phyloP scores from a whole-genome alignment of 495 filamentous ascomycete species.

The Xylaria longipes region DNA sequence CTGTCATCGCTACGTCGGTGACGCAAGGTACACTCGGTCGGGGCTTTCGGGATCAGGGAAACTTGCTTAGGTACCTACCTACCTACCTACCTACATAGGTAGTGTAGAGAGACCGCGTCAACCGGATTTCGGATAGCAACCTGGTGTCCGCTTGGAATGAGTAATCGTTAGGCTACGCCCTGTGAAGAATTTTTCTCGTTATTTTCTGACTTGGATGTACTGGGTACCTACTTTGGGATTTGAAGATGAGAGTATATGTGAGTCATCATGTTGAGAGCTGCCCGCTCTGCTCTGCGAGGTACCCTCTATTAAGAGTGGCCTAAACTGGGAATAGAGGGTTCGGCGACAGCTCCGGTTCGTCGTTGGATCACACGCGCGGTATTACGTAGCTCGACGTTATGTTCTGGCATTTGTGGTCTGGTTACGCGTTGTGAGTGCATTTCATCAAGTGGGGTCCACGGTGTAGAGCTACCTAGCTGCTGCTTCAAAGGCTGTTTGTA shows the following conservation, averaged over 20 bases:
- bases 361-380: background rate
- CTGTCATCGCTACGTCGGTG: slow-evolving; percentile 18
- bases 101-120: background rate
- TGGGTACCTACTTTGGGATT: background rate
- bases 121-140: slow-evolving; percentile 4
- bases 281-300: background rate
- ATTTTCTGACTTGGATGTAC: background rate
- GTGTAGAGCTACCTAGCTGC: background rate
- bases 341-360: slow-evolving; percentile 8
- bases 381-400: background rate
- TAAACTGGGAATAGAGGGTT: background rate
- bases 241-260: background rate
- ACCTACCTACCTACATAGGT: too few species aligned
- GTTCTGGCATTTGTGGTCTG: background rate
- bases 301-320: background rate
- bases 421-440: background rate
- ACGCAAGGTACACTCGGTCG: slow-evolving; percentile 17
- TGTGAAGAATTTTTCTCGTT: background rate
- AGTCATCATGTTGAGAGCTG: slow-evolving; percentile 3
- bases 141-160: background rate
- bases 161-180: background rate
- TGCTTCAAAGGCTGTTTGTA: background rate
- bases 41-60: background rate
- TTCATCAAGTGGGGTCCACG: background rate
- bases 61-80: too few species aligned